These are phyloP conservation scores for Taphrina populina DNA, from an alignment of 1,139 yeast genomes.

Conservation along the genomic window DNA sequence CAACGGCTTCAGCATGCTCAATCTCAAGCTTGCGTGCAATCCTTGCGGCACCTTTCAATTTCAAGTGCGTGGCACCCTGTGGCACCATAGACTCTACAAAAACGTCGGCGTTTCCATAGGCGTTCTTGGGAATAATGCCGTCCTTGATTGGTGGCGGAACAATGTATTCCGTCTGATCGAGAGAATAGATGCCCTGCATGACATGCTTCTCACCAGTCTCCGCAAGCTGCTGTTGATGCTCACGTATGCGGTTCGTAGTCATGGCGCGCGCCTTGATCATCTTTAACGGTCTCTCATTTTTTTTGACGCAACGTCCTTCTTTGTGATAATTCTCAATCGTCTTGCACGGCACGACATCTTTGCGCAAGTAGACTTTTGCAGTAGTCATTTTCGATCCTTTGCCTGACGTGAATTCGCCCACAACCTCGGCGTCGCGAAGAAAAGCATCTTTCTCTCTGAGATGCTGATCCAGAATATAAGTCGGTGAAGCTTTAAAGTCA, in stretches of 20 bases:
- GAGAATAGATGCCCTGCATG: conserved; percentile 60
- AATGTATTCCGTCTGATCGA: conserved; percentile 70
- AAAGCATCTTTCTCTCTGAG: conserved; percentile 69
- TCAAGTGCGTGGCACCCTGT: conserved; percentile 63
- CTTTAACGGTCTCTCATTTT: conserved; percentile 66
- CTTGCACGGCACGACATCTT: conserved; percentile 61
- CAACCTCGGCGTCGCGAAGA: conserved; percentile 63
- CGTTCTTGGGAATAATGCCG: conserved; percentile 71
- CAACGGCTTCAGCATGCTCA: conserved; percentile 84
- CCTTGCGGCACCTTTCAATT: conserved; percentile 39
- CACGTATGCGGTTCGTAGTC: conserved; percentile 41
- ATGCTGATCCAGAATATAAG: conserved; percentile 68
- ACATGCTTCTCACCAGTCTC: conserved; percentile 56
- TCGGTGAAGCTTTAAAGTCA: conserved; percentile 84
- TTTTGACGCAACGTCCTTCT: conserved; percentile 68
- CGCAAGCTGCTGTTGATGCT: conserved; percentile 48
- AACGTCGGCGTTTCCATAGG: conserved; percentile 78
- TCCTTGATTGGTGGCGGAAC: conserved; percentile 63
- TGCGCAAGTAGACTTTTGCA: conserved; percentile 60
- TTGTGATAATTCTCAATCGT: conserved; percentile 86
- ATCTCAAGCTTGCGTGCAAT: conserved; percentile 72
- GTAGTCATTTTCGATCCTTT: conserved; percentile 41
- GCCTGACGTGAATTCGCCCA: conserved; percentile 57
- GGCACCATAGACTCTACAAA: conserved; percentile 82
- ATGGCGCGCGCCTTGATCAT: conserved; percentile 43